Base-by-base conservation (phyloP, 805 yeast species). In the Pichia cephalocereana region DNA sequence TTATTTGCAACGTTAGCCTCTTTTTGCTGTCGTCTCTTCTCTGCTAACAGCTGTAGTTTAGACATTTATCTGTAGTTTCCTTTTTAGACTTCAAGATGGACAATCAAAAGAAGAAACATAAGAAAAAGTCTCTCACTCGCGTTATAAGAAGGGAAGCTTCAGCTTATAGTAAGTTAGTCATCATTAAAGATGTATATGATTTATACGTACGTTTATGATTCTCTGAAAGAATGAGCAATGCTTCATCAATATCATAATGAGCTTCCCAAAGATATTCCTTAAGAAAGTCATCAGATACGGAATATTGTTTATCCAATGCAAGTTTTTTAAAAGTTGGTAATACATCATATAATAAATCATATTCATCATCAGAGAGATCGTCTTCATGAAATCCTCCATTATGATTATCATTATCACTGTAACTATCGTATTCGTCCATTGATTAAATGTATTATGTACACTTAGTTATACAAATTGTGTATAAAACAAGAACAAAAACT, bases 311-410 rank as follows among this genome's bases (percentile, higher is more conserved):
- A 6, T 38, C 38, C 10, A 46, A 39, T 8, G 32, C 32, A 30
- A n/a, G 34, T 2, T 36, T 31, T 32, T 34, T 44, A 17, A 52
- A 44, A 12, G 46, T 26, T 18, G 55, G 55, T 2, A 47, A 46
- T 26, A 43, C 60, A 12, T 52, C 53, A 12, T 52, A 48, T 5
- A 52, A 26, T 18, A 46, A 32, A 8, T 52, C 67, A 45, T 69
- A 71, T 19, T 73, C 77, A 23, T 70, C 74, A n/a, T 67, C 68
- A 17, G 66, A 66, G 32, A 65, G 65, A 19, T 64, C 69, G 38
- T 71, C 76, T 19, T 67, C 69, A 19, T 66, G 64, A 42, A 51
- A 47, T 8, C 45, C 47, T 11, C 56, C 59, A 37, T 41, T 36
- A 27, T 40, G 39, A 8, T 46, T n/a, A 32, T 34, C 26, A 15